Base-by-base conservation (phyloP, 129 eudicot species). In the Chrysanthemum makinoi region DNA sequence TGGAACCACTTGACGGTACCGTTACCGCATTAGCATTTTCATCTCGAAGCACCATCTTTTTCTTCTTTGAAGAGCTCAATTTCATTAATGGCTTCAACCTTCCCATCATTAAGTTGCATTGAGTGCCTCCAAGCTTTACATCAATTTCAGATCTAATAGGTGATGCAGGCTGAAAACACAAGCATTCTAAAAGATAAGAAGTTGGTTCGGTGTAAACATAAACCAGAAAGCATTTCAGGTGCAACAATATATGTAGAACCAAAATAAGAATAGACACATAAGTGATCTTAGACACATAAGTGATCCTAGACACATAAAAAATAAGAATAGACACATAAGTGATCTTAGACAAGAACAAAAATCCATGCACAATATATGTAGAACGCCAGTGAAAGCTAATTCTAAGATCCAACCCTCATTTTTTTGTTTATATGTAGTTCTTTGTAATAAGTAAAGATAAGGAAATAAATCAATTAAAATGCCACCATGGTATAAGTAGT, bases 91-190 rank as follows among this genome's bases (percentile, higher is more conserved):
- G 90, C 75, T 80, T 77, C 79, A 94, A 72, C 75, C 93, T 86
- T 80, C 80, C 85, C 85, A 90, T 72, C 66, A 87, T 54, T 66
- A 94, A 66, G 84, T 87, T 86, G 87, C 97, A 87, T 46, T 81
- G 96, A 17, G 99, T 94, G 57, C 99, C 99, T 58, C 99, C 99
- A 71, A 94, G 96, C 90, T 88, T 89, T 62, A 94, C 85, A 81
- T 94, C 99, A 70, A 94, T 49, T 85, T 94, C 99, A 61, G 93
- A 86, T 83, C 99, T 86, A 68, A 90, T 74, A 74, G 96, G 96
- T 61, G 76, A 82, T 50, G 87, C 70, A 68, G 90, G 95, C 98
- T 89, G 95, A 81, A 92, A 6, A 72, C 14, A 7, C 72, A 69
- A 86, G 69, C 79, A 86, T 65, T 75, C 78, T 65, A 79, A 62